A percentile compares a stretch with the other conserved stretches of the same genome.
These are phyloP conservation scores for Basipetospora sp. DNA, from an alignment of 2,329 filamentous ascomycete species.

Conservation along the genomic window DNA sequence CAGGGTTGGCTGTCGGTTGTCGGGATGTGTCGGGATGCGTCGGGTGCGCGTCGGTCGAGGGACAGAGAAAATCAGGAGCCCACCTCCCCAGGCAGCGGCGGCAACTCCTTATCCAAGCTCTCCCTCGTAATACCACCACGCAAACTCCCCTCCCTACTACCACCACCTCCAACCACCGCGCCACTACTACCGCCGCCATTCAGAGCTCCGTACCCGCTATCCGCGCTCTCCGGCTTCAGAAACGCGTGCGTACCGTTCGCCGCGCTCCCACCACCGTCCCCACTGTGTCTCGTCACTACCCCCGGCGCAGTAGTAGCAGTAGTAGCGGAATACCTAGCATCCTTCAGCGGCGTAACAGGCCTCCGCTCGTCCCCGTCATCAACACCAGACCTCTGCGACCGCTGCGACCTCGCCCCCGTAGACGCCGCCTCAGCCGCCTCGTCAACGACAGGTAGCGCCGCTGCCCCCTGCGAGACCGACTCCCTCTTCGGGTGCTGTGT, in stretches of 20 bases:
- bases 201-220: conserved; percentile 30
- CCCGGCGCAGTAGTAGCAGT: conserved; percentile 1
- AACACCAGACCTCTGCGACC: too few species aligned
- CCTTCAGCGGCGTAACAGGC: conserved; percentile 32
- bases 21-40: too few species aligned
- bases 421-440: conserved; percentile 70
- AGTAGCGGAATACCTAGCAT: conserved; percentile 9
- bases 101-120: conserved; percentile 41
- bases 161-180: conserved; percentile 6
- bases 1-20: too few species aligned
- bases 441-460: conserved; percentile 66
- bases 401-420: conserved; percentile 28
- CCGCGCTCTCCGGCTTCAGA: conserved; percentile 31
- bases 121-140: conserved; percentile 16
- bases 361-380: conserved; percentile 10
- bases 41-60: too few species aligned
- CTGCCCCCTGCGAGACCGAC: conserved; percentile 34
- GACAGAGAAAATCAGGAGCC: too few species aligned
- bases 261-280: conserved; percentile 14
- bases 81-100: conserved; percentile 32
- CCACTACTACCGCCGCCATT: conserved; percentile 9
- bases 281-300: neutral
- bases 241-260: conserved; percentile 36
- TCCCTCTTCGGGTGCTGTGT: conserved; percentile 7
- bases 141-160: conserved; percentile 16